Evolutionary conservation across 495 filamentous ascomycete species (phyloP).

Genomic region (Penicillium waksmanii): DNA sequence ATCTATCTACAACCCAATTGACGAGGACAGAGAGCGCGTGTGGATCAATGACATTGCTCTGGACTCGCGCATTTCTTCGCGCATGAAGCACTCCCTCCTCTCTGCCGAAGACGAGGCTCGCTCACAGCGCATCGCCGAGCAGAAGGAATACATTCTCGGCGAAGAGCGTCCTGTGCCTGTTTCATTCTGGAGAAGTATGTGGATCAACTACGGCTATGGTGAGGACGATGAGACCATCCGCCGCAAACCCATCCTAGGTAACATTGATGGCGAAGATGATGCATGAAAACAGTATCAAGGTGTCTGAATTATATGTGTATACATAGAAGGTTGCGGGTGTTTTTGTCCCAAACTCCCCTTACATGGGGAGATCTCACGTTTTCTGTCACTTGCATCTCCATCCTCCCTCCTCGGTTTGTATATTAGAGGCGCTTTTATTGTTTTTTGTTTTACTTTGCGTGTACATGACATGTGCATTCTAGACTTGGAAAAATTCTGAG

Average conservation of each 20-base stretch:
- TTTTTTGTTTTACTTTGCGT: constrained; percentile 16
- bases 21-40: constrained; percentile 63
- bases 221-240: constrained; percentile 48
- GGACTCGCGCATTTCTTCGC: constrained; percentile 73
- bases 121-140: constrained; percentile 61
- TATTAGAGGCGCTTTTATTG: constrained; percentile 32
- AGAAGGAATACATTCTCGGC: constrained; percentile 69
- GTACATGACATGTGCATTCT: constrained; percentile 23
- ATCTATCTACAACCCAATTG: constrained; percentile 63
- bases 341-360: constrained; percentile 19
- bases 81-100: constrained; percentile 78
- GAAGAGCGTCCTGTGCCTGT: constrained; percentile 43
- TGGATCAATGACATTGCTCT: constrained; percentile 79
- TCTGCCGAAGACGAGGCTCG: constrained; percentile 67
- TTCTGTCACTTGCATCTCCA: constrained; percentile 28
- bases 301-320: constrained; percentile 9
- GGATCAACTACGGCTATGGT: constrained; percentile 51
- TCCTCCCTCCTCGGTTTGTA: constrained; percentile 33
- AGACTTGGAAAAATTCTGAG: constrained; percentile 7
- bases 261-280: constrained; percentile 42
- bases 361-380: constrained; percentile 17
- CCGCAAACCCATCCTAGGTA: constrained; percentile 45
- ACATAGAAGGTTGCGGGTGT: constrained; percentile 24
- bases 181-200: constrained; percentile 47
- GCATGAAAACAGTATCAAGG: constrained; percentile 20